Conservation (phyloP, 495 filamentous ascomycete species). For the Penicillium tannophilum region DNA sequence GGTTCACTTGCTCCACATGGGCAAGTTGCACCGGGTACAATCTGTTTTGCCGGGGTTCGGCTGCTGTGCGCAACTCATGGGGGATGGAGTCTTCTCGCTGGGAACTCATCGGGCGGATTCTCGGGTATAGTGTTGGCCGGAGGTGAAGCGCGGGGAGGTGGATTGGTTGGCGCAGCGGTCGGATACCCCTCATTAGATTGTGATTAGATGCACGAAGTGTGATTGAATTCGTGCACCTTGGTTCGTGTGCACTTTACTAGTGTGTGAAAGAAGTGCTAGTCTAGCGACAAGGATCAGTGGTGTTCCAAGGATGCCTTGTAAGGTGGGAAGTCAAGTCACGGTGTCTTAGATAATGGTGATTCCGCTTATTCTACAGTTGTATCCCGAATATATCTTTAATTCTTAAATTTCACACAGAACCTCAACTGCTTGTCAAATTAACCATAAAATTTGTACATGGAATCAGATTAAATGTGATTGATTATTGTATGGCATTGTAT, state of each 20-base stretch:
- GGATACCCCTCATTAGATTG: constrained; percentile 20
- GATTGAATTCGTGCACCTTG: not conserved
- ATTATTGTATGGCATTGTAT: not conserved
- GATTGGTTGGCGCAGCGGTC: constrained; percentile 12
- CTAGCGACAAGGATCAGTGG: not conserved
- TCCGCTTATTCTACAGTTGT: not conserved
- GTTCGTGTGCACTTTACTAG: not conserved
- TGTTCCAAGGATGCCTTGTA: not conserved
- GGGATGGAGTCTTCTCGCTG: constrained; percentile 41
- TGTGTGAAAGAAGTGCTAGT: not conserved
- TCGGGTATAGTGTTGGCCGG: not conserved
- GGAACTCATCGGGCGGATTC: constrained; percentile 32
- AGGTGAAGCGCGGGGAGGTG: constrained; percentile 12
- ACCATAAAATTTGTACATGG: not conserved
- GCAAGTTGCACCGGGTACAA: constrained; percentile 53
- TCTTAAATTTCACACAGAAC: not conserved
- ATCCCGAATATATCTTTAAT: not conserved
- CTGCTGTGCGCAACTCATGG: constrained; percentile 68
- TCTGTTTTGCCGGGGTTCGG: constrained; percentile 65
- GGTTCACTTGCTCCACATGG: constrained; percentile 50
- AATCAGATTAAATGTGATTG: not conserved
- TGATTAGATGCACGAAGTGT: not conserved
- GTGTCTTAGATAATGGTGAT: not conserved
- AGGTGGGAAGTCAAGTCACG: not conserved
- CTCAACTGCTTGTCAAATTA: not conserved